Percentiles rank a stretch among this genome's conserved stretches.
Evolutionary conservation across 2,329 filamentous ascomycete species (phyloP).

Genomic region (Verruconis gallopava): DNA sequence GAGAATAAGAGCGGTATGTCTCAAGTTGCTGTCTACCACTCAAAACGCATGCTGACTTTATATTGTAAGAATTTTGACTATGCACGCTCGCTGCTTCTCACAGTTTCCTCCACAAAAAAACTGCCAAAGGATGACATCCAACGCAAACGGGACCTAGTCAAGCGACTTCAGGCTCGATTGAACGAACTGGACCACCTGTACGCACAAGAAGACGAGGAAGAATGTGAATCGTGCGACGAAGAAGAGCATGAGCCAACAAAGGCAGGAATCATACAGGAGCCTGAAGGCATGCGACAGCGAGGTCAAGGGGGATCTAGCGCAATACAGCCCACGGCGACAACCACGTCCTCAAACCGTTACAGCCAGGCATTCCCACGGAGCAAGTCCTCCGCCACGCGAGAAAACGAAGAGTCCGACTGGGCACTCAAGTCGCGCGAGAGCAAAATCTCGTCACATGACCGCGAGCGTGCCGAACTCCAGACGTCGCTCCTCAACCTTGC

Average conservation of each 20-base stretch:
- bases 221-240: conserved; percentile 25
- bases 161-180: conserved; percentile 51
- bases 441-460: conserved; percentile 61
- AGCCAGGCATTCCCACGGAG: conserved; percentile 12
- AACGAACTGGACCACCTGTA: conserved; percentile 53
- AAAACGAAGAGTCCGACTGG: background rate
- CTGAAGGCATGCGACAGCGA: background rate
- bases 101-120: conserved; percentile 50
- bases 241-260: conserved; percentile 15
- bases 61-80: conserved; percentile 62
- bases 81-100: conserved; percentile 54
- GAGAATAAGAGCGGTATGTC: conserved; percentile 40
- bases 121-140: conserved; percentile 51
- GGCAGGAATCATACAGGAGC: background rate
- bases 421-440: conserved; percentile 40
- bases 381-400: conserved; percentile 5
- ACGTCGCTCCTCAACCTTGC: conserved; percentile 73
- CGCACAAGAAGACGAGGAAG: conserved; percentile 28
- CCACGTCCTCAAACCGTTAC: conserved; percentile 17
- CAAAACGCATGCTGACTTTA: no score
- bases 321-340: conserved; percentile 16
- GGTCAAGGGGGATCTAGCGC: background rate
- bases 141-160: conserved; percentile 51
- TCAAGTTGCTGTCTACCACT: background rate
- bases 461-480: conserved; percentile 73